Percentiles rank a stretch among this genome's conserved stretches.
Evolutionary conservation across 2,329 filamentous ascomycete genomes (phyloP).

Genomic region (Cercospora canescens): DNA sequence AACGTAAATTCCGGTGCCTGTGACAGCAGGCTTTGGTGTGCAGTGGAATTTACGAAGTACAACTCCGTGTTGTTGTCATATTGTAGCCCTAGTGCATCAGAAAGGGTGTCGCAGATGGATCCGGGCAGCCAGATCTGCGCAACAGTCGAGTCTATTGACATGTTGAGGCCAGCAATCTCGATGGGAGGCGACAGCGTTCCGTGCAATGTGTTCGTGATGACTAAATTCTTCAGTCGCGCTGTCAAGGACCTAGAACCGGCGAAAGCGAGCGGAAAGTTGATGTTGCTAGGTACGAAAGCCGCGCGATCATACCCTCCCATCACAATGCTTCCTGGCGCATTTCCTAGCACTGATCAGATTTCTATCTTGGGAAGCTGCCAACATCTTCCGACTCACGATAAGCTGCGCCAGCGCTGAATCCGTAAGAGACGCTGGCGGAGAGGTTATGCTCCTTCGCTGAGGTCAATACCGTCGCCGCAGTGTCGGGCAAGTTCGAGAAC

Average conservation of each 20-base stretch:
- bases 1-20: constrained; percentile 41
- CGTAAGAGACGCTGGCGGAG: constrained; percentile 10
- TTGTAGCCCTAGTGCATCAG: constrained; percentile 39
- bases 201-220: background rate
- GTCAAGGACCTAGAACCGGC: background rate
- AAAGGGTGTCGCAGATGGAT: constrained; percentile 41
- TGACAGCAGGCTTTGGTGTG: constrained; percentile 34
- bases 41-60: constrained; percentile 42
- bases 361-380: background rate
- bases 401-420: constrained; percentile 13
- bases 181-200: constrained; percentile 2
- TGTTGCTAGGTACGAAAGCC: constrained; percentile 33
- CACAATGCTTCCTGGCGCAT: constrained; percentile 21
- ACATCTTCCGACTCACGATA: constrained; percentile 4
- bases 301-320: constrained; percentile 45
- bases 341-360: background rate
- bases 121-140: constrained; percentile 43
- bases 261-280: constrained; percentile 31
- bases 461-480: background rate
- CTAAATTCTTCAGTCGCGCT: constrained; percentile 3
- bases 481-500: constrained; percentile 16
- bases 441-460: background rate
- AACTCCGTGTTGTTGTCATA: constrained; percentile 40
- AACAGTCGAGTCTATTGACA: constrained; percentile 40
- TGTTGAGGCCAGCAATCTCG: background rate